Conservation (phyloP, 1,284 basidiomycete genomes). For the Cerioporus squamosus region DNA sequence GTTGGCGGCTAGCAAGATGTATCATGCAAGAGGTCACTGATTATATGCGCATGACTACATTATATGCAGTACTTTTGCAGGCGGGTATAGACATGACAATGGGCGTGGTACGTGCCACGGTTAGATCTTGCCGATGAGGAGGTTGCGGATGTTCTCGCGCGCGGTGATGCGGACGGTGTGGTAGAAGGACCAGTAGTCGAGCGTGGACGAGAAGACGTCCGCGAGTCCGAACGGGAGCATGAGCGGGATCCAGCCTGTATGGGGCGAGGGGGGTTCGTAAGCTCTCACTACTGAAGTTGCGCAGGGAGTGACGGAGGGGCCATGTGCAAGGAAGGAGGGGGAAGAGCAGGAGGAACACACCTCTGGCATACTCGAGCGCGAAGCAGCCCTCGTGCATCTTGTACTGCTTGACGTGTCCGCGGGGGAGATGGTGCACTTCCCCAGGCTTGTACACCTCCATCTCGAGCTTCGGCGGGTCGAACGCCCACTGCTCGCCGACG, state of each 20-base stretch:
- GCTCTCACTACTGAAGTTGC: not conserved
- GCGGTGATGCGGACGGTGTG: slow-evolving; percentile 81
- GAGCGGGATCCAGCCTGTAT: slow-evolving; percentile 83
- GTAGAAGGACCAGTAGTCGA: slow-evolving; percentile 88
- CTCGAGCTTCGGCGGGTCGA: slow-evolving; percentile 77
- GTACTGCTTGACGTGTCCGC: slow-evolving; percentile 94
- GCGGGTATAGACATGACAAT: not conserved
- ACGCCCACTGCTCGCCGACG: slow-evolving; percentile 92
- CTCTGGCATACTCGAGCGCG: slow-evolving; percentile 93
- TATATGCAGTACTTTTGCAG: not conserved
- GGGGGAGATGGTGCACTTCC: slow-evolving; percentile 80
- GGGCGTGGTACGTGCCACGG: not conserved
- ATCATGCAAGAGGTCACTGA: no score
- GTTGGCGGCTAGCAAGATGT: no score
- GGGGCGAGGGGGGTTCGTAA: not conserved
- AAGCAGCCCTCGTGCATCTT: slow-evolving; percentile 96
- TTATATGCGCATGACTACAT: no score
- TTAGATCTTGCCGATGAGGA: slow-evolving; percentile 87
- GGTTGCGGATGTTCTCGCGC: slow-evolving; percentile 81
- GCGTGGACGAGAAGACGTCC: slow-evolving; percentile 86
- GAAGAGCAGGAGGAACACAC: slow-evolving; percentile 42
- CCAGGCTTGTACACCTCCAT: slow-evolving; percentile 88
- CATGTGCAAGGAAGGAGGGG: not conserved
- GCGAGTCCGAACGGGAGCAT: slow-evolving; percentile 95
- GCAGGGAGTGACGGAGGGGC: no score